Base-by-base conservation (phyloP, 2,329 filamentous ascomycete genomes). In the Fusarium begoniae region DNA sequence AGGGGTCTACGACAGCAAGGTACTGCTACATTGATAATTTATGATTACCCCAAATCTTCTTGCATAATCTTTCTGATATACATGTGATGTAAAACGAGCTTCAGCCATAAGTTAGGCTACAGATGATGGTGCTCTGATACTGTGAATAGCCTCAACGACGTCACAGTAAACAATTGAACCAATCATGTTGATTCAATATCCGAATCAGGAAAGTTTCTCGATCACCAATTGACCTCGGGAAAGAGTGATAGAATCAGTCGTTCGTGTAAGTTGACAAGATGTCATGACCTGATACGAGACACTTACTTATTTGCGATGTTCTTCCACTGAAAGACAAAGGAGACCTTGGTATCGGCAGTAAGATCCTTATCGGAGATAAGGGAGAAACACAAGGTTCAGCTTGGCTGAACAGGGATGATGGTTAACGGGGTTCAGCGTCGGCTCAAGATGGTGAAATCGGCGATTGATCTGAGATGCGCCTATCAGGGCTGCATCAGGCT, bases 391-490 rank as follows among this genome's bases (percentile, higher is more conserved):
- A 64, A 64, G 45, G 37, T 45, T 22, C 35, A 50, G 60, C 37
- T 55, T 66, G 47, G 43, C 43, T 24, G 40, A 51, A 41, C 54
- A 44, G 67, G 57, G 50, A 40, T 24, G 7, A 37, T 32, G 43
- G 20, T 28, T 32, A 5, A 41, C 17, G 32, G n/a, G 22, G 28
- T 40, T 47, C 50, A 47, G 51, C 12, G 37, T 50, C 53, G 43
- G 38, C 66, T 32, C 30, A 28, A 40, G 30, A 13, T 55, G 55
- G 35, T 57, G 18, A 44, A 73, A 76, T 74, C 72, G 75, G 66
- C 57, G 69, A 76, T 74, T 68, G 66, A 75, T 77, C 69, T 77
- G 50, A 74, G 72, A 77, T 77, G 60, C 35, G 20, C 44, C 59
- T 51, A 57, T 64, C 40, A 72, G 61, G 62, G 67, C 45, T 67